A percentile compares a stretch with the other conserved stretches of the same genome.
These are phyloP conservation scores for Dioszegia hungarica DNA, from an alignment of 768 basidiomycete species.

Conservation along the genomic window DNA sequence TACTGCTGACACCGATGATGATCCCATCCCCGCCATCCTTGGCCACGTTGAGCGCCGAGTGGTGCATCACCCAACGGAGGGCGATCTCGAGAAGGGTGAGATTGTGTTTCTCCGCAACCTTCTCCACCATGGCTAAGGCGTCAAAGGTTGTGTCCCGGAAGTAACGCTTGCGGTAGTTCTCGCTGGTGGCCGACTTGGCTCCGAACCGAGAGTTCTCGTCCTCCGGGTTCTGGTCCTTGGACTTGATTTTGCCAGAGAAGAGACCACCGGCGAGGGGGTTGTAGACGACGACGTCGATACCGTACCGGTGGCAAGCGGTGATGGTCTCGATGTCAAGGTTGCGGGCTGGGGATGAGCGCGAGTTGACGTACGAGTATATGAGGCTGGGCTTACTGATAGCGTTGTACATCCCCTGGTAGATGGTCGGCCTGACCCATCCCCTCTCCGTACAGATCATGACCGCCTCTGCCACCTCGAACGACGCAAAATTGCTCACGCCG, in stretches of 20 bases:
- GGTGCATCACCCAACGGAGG: conserved; percentile 55
- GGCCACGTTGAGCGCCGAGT: conserved; percentile 53
- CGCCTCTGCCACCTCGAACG: conserved; percentile 53
- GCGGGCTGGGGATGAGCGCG: conserved; percentile 7
- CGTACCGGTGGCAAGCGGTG: conserved; percentile 33
- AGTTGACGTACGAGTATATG: background rate
- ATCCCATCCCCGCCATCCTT: conserved; percentile 46
- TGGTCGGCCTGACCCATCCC: conserved; percentile 55
- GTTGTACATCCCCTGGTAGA: conserved; percentile 53
- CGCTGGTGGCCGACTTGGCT: conserved; percentile 12
- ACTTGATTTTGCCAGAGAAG: conserved; percentile 36
- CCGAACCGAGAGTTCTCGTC: conserved; percentile 24
- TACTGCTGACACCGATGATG: conserved; percentile 62
- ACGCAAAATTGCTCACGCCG: conserved; percentile 53
- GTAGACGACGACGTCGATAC: conserved; percentile 42
- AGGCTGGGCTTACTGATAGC: conserved; percentile 22
- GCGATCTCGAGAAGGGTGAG: conserved; percentile 51
- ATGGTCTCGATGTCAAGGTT: conserved; percentile 30
- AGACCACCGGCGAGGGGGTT: conserved; percentile 43
- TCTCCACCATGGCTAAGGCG: conserved; percentile 53
- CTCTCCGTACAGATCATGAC: conserved; percentile 52
- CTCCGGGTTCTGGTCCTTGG: conserved; percentile 24
- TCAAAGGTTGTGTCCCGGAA: conserved; percentile 51
- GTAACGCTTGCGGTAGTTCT: conserved; percentile 33
- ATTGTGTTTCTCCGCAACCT: conserved; percentile 50